Percentiles rank a stretch among this genome's conserved stretches.
phyloP scores from a whole-genome alignment of 1,139 yeast species.

The Tardiomyces blankii region DNA sequence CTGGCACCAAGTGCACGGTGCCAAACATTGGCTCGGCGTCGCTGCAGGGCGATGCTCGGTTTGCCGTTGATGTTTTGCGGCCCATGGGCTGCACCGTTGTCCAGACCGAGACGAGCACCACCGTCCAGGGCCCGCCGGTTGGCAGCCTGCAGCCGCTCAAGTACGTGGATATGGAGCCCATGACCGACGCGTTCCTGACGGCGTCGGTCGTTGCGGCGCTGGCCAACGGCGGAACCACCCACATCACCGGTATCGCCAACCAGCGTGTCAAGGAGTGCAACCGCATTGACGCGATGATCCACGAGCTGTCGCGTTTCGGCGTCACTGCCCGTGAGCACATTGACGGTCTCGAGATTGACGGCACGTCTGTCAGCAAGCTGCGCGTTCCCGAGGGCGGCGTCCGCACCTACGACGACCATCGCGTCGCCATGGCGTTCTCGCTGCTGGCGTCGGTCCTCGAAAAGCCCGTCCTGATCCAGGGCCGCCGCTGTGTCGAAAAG shows the following conservation, averaged over 20 bases:
- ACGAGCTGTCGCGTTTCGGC: constrained; percentile 81
- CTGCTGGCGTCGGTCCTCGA: constrained; percentile 51
- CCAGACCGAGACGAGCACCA: constrained; percentile 77
- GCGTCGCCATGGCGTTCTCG: constrained; percentile 97
- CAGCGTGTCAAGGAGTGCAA: constrained; percentile 97
- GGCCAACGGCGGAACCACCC: constrained; percentile 48
- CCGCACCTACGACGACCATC: constrained; percentile 83
- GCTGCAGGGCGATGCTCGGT: constrained; percentile 94
- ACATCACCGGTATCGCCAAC: constrained; percentile 91
- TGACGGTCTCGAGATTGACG: constrained; percentile 85
- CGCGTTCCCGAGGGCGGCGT: constrained; percentile 42
- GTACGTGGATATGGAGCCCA: constrained; percentile 94
- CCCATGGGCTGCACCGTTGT: constrained; percentile 93
- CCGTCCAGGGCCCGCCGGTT: constrained; percentile 78
- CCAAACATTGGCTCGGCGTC: constrained; percentile 92
- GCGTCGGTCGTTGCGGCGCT: constrained; percentile 96
- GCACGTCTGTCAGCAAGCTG: constrained; percentile 35
- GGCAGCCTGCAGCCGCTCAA: constrained; percentile 61
- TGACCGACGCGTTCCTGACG: constrained; percentile 97
- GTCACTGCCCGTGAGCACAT: constrained; percentile 74
- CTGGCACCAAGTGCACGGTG: constrained; percentile 84
- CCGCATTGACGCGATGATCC: constrained; percentile 90
- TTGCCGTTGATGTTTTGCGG: constrained; percentile 81
- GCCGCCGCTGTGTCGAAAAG: constrained; percentile 87
- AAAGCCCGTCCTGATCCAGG: constrained; percentile 60